phyloP scores from a whole-genome alignment of 2,329 filamentous ascomycete species.

The Colletotrichum theobromicola region DNA sequence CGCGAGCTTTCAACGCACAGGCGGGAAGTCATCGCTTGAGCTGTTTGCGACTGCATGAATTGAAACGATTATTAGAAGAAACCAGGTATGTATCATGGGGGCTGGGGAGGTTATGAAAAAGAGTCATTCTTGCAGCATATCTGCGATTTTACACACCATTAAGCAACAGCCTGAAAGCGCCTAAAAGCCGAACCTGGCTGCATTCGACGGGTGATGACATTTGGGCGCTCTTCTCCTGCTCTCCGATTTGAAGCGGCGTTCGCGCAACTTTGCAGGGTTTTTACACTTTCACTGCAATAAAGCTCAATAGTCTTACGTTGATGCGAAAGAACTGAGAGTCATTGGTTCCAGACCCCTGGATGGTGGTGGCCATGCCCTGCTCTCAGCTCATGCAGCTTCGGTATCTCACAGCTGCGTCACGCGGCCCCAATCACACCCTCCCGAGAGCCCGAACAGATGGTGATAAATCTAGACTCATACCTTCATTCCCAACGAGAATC shows the following conservation, averaged over 20 bases:
- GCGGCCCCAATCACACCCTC: background rate
- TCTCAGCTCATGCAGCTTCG: constrained; percentile 7
- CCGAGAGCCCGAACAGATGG: background rate
- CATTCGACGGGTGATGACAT: no score
- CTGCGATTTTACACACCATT: no score
- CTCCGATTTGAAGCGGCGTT: background rate
- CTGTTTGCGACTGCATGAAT: no score
- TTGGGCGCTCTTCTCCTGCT: background rate
- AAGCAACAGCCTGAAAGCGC: no score
- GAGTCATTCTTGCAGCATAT: no score
- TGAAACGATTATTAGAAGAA: no score
- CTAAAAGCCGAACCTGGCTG: no score
- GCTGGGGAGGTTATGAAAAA: no score
- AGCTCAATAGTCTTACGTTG: background rate
- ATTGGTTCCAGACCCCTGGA: background rate
- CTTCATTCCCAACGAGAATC: background rate
- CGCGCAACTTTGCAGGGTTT: no score
- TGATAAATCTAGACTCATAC: background rate
- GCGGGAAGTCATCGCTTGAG: no score
- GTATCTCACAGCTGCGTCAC: background rate
- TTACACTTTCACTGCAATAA: background rate
- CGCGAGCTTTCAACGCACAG: no score
- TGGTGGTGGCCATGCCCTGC: constrained; percentile 11
- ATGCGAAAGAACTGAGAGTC: background rate
- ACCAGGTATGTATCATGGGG: no score